Conservation (phyloP, 1,139 yeast genomes). For the Pichia sp. region DNA sequence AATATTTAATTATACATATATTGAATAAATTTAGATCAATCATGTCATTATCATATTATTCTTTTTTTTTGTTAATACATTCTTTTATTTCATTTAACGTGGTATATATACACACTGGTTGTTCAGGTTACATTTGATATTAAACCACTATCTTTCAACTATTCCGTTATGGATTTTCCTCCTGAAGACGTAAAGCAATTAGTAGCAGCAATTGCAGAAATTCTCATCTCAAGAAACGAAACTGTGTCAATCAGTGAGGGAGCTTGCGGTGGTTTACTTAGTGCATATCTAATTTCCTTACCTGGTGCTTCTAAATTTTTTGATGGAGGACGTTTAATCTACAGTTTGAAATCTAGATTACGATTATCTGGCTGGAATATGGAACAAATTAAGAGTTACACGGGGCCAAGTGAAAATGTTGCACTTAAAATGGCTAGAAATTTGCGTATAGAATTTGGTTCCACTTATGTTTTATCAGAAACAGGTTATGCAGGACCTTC, state of each 20-base stretch:
- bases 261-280: conserved; percentile 82
- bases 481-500: conserved; percentile 87
- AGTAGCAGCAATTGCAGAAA: conserved; percentile 51
- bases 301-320: conserved; percentile 83
- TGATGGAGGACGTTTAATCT: conserved; percentile 77
- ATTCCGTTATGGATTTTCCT: conserved; percentile 47
- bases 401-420: conserved; percentile 77
- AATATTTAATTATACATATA: no score
- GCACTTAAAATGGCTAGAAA: conserved; percentile 73
- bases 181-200: conserved; percentile 46
- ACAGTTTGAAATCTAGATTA: conserved; percentile 67
- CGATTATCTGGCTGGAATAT: conserved; percentile 74
- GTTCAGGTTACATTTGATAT: no score
- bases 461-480: conserved; percentile 74
- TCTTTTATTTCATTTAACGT: no score
- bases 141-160: no score
- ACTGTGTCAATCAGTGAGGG: conserved; percentile 80
- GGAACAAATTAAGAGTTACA: conserved; percentile 59
- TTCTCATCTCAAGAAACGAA: conserved; percentile 46
- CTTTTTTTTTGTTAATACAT: no score
- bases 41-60: no score
- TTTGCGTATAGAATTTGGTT: conserved; percentile 71
- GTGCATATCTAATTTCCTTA: conserved; percentile 71
- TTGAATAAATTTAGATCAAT: no score
- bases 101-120: no score